A percentile compares a stretch with the other conserved stretches of the same genome.
Evolutionary conservation across 2,329 filamentous ascomycete species (phyloP).

Genomic region (Aspergillus pseudoterreus): DNA sequence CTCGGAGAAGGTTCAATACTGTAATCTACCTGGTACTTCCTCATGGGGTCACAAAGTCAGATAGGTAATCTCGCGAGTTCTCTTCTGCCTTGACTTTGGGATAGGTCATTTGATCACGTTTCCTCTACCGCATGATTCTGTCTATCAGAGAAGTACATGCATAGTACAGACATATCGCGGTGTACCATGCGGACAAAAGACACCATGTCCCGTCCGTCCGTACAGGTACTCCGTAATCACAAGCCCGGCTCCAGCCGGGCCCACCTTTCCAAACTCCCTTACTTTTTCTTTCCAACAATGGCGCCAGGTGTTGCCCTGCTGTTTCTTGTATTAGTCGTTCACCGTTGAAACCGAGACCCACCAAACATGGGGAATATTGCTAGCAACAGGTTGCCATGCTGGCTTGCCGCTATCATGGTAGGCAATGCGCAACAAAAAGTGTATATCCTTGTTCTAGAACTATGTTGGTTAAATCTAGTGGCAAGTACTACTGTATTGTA

Average conservation of each 20-base stretch:
- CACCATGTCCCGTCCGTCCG: neutral
- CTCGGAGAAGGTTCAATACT: neutral
- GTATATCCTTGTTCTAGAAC: no score
- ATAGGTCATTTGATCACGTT: no score
- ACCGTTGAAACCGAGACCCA: slow-evolving; percentile 12
- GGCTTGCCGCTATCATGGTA: neutral
- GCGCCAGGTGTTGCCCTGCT: neutral
- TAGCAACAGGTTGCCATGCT: neutral
- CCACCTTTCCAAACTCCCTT: slow-evolving; percentile 5
- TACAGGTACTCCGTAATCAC: neutral
- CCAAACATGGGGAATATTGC: slow-evolving; percentile 12
- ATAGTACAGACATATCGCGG: neutral
- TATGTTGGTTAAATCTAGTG: no score
- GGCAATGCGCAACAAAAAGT: neutral
- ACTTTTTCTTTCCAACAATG: slow-evolving; percentile 2
- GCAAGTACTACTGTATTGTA: no score
- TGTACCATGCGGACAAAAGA: neutral
- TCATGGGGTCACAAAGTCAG: neutral
- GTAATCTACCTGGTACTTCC: neutral
- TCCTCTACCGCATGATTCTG: no score
- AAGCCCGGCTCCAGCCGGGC: slow-evolving; percentile 5
- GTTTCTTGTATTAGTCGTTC: neutral
- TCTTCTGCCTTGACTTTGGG: no score
- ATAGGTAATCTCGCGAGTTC: neutral
- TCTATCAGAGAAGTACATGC: no score